A percentile compares a stretch with the other conserved stretches of the same genome.
Evolutionary conservation across 495 filamentous ascomycete species (phyloP).

Genomic region (Alectoria sarmentosa): DNA sequence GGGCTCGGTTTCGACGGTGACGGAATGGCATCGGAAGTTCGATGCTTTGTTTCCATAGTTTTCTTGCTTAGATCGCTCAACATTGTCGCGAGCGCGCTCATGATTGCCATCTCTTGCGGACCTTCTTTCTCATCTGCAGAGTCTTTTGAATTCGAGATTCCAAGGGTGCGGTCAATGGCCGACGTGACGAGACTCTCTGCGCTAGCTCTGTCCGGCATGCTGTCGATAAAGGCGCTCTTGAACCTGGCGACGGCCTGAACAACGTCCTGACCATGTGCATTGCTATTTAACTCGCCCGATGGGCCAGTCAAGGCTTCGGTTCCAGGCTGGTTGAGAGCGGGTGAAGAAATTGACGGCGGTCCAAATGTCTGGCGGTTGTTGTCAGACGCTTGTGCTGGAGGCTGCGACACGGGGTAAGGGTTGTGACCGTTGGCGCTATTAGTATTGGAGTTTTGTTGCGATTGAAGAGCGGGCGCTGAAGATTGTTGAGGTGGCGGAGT

Average conservation of each 20-base stretch:
- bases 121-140: slow-evolving; percentile 30
- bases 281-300: slow-evolving; percentile 4
- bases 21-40: slow-evolving; percentile 37
- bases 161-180: slow-evolving; percentile 26
- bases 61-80: slow-evolving; percentile 19
- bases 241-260: slow-evolving; percentile 20
- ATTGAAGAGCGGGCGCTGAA: slow-evolving; percentile 13
- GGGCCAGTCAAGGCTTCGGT: slow-evolving; percentile 20
- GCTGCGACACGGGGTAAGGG: slow-evolving; percentile 1
- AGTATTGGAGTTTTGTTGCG: slow-evolving; percentile 15
- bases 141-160: slow-evolving; percentile 34
- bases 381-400: slow-evolving; percentile 13
- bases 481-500: slow-evolving; percentile 15
- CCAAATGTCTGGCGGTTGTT: slow-evolving; percentile 11
- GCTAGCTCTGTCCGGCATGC: slow-evolving; percentile 17
- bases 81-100: slow-evolving; percentile 15
- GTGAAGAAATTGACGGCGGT: slow-evolving; percentile 15
- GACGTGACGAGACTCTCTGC: slow-evolving; percentile 22
- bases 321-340: slow-evolving; percentile 23
- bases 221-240: slow-evolving; percentile 20
- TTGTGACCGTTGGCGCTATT: slow-evolving; percentile 12
- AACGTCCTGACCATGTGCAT: slow-evolving; percentile 7
- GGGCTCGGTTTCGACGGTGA: slow-evolving; percentile 19
- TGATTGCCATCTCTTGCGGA: slow-evolving; percentile 20
- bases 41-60: slow-evolving; percentile 13